These are phyloP conservation scores for Naumovozyma dairenensis DNA, from an alignment of 805 yeast genomes.

Conservation along the genomic window DNA sequence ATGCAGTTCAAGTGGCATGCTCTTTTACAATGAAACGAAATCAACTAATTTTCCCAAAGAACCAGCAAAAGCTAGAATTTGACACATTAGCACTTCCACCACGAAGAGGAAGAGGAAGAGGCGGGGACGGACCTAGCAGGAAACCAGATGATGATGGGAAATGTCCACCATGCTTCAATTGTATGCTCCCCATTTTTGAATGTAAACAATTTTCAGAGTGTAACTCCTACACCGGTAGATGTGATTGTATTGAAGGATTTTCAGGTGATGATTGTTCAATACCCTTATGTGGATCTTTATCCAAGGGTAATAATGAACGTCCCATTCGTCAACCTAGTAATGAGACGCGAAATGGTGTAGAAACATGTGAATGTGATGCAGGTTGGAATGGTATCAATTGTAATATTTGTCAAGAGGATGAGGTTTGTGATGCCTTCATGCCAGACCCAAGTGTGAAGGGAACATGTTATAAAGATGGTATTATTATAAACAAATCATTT, in stretches of 20 bases:
- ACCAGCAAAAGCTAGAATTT: too few species aligned
- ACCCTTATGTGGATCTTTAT: slow-evolving; percentile 78
- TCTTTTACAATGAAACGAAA: too few species aligned
- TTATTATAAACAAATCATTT: slow-evolving; percentile 66
- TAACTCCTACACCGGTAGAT: slow-evolving; percentile 77
- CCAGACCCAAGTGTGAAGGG: slow-evolving; percentile 73
- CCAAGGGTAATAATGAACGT: slow-evolving; percentile 37
- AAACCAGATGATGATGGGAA: slow-evolving; percentile 26
- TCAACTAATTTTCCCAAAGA: too few species aligned
- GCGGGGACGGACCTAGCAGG: neutral
- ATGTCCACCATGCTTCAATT: slow-evolving; percentile 91
- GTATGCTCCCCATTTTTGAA: slow-evolving; percentile 81
- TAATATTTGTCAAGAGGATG: slow-evolving; percentile 67
- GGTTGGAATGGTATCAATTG: slow-evolving; percentile 97
- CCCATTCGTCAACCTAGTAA: slow-evolving; percentile 58
- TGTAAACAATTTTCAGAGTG: slow-evolving; percentile 89
- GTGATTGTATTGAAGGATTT: slow-evolving; percentile 87
- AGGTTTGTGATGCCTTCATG: slow-evolving; percentile 75
- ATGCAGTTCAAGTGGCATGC: too few species aligned
- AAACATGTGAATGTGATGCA: slow-evolving; percentile 56
- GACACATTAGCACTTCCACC: too few species aligned
- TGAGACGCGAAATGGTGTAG: slow-evolving; percentile 35
- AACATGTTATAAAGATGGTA: slow-evolving; percentile 81
- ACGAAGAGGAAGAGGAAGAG: too few species aligned
- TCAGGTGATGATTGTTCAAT: slow-evolving; percentile 88